Conservation (phyloP, 2,329 filamentous ascomycete genomes). For the Neurospora crassa region DNA sequence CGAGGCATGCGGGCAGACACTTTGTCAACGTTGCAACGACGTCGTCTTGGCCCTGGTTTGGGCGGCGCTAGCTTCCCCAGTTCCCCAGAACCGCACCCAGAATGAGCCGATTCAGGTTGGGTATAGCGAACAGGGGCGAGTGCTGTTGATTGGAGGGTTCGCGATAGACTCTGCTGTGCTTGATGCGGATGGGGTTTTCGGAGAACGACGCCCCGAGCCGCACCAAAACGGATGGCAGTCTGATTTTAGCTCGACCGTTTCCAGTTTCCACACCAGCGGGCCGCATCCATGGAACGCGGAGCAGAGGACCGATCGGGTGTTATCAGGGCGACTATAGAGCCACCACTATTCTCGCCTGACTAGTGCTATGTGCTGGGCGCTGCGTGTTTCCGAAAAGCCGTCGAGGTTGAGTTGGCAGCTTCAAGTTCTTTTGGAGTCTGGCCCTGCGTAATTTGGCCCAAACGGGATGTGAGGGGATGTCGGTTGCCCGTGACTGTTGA, state of each 20-base stretch:
- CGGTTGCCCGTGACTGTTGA: not conserved
- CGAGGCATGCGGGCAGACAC: not conserved
- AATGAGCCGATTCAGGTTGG: constrained; percentile 15
- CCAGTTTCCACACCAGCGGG: too few species aligned
- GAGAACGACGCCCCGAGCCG: not conserved
- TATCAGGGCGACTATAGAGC: not conserved
- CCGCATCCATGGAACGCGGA: too few species aligned
- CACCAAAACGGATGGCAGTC: not conserved
- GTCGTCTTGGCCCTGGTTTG: constrained; percentile 5
- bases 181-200: not conserved
- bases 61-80: not conserved
- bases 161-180: not conserved
- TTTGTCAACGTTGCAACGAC: constrained; percentile 14
- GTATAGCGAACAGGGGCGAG: constrained; percentile 11
- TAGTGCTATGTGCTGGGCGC: not conserved
- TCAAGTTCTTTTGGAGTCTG: not conserved
- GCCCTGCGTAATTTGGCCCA: not conserved
- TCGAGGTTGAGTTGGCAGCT: not conserved
- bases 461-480: not conserved
- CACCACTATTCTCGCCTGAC: not conserved
- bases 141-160: constrained; percentile 16
- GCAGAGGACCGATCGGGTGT: too few species aligned
- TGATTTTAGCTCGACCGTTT: not conserved
- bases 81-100: not conserved
- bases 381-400: not conserved